Evolutionary conservation across 495 filamentous ascomycete species (phyloP).

Genomic region (Aspergillus ellipticus): DNA sequence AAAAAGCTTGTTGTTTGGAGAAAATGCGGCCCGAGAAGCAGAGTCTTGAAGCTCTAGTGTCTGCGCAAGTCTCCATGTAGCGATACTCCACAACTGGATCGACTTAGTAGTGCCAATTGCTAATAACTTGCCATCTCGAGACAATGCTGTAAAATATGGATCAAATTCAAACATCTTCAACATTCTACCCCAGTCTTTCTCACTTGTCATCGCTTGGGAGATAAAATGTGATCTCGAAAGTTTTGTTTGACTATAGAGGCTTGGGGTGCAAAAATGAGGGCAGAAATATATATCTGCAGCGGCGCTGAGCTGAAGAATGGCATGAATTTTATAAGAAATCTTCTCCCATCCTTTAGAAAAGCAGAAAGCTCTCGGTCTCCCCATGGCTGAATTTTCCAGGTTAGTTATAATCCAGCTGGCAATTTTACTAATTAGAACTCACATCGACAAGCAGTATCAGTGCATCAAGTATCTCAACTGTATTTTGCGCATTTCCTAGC

Average conservation of each 20-base stretch:
- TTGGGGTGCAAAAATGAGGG: neutral
- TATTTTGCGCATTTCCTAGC: neutral
- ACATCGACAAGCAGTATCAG: neutral
- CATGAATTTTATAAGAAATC: neutral
- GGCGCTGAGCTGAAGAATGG: neutral
- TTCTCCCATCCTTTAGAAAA: neutral
- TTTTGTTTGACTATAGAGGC: neutral
- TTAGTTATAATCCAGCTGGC: no score
- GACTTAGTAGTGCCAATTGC: no score
- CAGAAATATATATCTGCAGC: neutral
- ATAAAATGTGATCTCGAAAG: neutral
- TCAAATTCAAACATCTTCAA: neutral
- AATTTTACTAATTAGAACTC: neutral
- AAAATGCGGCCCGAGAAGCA: no score
- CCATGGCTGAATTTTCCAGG: neutral
- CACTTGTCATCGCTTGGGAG: neutral
- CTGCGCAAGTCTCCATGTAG: no score
- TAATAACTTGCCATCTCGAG: no score
- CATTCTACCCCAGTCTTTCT: neutral
- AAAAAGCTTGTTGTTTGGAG: no score
- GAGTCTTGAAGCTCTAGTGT: no score
- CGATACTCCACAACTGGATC: no score
- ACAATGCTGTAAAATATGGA: neutral
- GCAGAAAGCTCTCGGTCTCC: neutral
- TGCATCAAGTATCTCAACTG: neutral